These are phyloP conservation scores for Colletotrichum sp. DNA, from an alignment of 2,329 filamentous ascomycete genomes.

Conservation along the genomic window DNA sequence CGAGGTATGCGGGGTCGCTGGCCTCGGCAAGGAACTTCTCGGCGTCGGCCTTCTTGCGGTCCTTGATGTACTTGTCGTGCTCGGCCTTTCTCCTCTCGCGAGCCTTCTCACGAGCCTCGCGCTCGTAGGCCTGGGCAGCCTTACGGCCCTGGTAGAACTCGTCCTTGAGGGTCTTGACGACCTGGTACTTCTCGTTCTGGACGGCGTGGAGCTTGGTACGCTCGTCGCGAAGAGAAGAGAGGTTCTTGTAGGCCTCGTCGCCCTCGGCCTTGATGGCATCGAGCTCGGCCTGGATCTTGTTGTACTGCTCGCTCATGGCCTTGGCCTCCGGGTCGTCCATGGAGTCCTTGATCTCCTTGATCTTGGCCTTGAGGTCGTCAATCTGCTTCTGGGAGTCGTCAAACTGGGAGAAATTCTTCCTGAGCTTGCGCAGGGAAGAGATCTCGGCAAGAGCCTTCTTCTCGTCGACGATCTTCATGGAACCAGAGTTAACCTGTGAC, in stretches of 20 bases:
- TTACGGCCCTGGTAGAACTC: conserved; percentile 83
- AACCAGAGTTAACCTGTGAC: conserved; percentile 84
- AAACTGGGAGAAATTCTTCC: conserved; percentile 88
- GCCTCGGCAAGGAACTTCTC: conserved; percentile 81
- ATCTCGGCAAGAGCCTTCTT: conserved; percentile 90
- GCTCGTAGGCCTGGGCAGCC: conserved; percentile 84
- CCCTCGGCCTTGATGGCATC: conserved; percentile 91
- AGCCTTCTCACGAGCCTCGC: conserved; percentile 77
- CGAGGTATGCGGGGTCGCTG: conserved; percentile 84
- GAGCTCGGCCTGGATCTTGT: conserved; percentile 83
- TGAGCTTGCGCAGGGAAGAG: conserved; percentile 81
- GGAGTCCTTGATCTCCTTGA: conserved; percentile 85
- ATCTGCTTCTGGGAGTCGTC: conserved; percentile 89
- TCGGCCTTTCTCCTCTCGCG: conserved; percentile 83
- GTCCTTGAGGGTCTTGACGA: conserved; percentile 88
- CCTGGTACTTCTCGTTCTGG: conserved; percentile 84
- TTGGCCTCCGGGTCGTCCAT: conserved; percentile 92
- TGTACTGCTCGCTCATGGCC: conserved; percentile 86
- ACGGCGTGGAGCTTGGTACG: conserved; percentile 82
- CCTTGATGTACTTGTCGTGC: conserved; percentile 73
- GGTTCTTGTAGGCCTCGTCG: conserved; percentile 87
- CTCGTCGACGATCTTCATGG: conserved; percentile 96
- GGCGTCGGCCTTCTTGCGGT: conserved; percentile 77
- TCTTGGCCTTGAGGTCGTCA: conserved; percentile 83
- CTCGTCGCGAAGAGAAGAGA: conserved; percentile 85